phyloP scores from a whole-genome alignment of 345 rosid genomes.

The Erysimum cheiranthoides region DNA sequence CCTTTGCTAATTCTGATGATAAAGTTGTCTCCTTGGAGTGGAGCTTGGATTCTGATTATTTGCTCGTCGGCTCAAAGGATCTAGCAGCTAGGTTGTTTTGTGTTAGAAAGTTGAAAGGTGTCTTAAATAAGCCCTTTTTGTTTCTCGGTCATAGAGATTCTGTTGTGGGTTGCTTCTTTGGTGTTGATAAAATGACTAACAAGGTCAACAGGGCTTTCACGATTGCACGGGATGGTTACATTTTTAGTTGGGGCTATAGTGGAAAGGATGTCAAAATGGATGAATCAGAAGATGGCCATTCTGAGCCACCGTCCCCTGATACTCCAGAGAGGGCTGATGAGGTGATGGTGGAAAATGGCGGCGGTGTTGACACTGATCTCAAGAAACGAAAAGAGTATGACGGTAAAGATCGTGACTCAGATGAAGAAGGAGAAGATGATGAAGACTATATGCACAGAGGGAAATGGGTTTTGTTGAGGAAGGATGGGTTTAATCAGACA shows the following conservation, averaged over 20 bases:
- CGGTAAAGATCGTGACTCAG: conserved; percentile 48
- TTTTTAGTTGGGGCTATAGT: conserved; percentile 76
- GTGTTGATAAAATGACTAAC: conserved; percentile 67
- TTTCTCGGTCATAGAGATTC: conserved; percentile 89
- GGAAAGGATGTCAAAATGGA: conserved; percentile 41
- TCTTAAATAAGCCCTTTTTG: conserved; percentile 70
- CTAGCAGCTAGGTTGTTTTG: conserved; percentile 77
- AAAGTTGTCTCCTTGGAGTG: conserved; percentile 70
- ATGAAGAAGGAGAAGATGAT: conserved; percentile 43
- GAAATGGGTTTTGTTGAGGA: conserved; percentile 78
- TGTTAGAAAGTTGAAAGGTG: conserved; percentile 64
- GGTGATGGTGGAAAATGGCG: conserved; percentile 41
- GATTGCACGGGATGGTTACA: conserved; percentile 73
- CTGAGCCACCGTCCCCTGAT: conserved; percentile 67
- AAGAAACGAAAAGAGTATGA: conserved; percentile 72
- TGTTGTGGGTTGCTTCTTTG: conserved; percentile 86
- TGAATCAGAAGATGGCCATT: conserved; percentile 43
- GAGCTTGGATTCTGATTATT: conserved; percentile 76
- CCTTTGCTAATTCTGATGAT: conserved; percentile 77
- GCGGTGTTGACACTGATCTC: conserved; percentile 16
- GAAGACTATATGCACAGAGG: conserved; percentile 65
- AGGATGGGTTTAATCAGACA: conserved; percentile 79
- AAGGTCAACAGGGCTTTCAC: conserved; percentile 68
- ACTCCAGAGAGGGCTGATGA: conserved; percentile 65
- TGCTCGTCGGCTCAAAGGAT: conserved; percentile 90